Evolutionary conservation across 129 eudicot species (phyloP), one percentile per base, ranked within the genome.

Genomic region (Tagetes erecta): DNA sequence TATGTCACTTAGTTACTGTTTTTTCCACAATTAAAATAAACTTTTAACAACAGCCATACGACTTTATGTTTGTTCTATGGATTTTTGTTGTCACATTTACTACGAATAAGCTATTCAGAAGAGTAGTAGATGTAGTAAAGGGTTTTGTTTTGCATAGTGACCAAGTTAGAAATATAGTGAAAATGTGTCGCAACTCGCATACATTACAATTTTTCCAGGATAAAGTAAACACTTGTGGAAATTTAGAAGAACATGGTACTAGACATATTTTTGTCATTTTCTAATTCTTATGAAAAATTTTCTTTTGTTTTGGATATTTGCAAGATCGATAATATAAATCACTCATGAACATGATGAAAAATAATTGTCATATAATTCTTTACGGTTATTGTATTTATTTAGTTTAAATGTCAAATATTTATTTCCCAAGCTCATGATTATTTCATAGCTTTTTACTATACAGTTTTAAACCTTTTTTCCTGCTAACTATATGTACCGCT

Each of bases 211-310:
- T 71, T 53, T 3, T 13, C 76, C 52, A 20, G 27, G 30, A 55
- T 27, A 55, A 14, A 51, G 10, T 5, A 33, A 67, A 67, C 72
- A 67, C 56, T 11, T 55, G 5, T 39, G 64, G 64, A 45, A 60
- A 45, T 36, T 47, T 6, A 37, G 64, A 50, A 33, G n/a, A 14
- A 30, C 12, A 9, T 64, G 49, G 49, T 30, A 11, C 27, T 20
- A 20, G 27, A 20, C 27, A 20, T 20, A 20, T 20, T 20, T 20
- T 20, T 20, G 27, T 20, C 27, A 20, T 20, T 20, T 20, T 20
- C 27, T 20, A 20, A 20, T 20, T 20, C 27, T 20, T 20, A 20
- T 20, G 27, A 20, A 20, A 20, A 20, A 20, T 20, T 20, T 20
- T 20, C 27, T 20, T 20, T 20, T 44, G 42, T 44, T 40, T 11